Base-by-base conservation (phyloP, 2,329 filamentous ascomycete genomes). In the Arthroderma sp. region DNA sequence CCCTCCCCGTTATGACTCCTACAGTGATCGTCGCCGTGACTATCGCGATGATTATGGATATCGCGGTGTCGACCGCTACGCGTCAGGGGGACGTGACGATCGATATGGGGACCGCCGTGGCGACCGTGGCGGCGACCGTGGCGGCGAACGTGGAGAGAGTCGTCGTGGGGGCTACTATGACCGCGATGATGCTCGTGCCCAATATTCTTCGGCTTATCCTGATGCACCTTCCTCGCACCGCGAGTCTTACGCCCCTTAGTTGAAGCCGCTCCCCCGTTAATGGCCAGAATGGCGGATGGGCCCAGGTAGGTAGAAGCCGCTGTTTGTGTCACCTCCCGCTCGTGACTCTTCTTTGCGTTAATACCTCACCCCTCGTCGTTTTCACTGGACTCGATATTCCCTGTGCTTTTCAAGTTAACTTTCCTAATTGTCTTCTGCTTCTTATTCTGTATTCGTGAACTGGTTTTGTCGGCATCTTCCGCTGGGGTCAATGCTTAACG, bases 31-130 rank as follows among this genome's bases (percentile, higher is more conserved):
- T 53, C 48, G 50, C 40, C 54, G 53, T 41, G 51, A 55, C n/a
- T 52, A 49, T 40, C 51, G 53, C 31, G 54, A 55, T 38, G 52
- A 55, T 5, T 48, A 50, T 39, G 50, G 61, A 57, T 50, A 64
- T 43, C 57, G 58, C 31, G 66, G 72, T 42, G 71, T 78, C 48
- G 75, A 78, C 49, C 68, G 71, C 40, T 77, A 78, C 63, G 73
- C 74, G 52, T 29, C 38, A 28, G 45, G 41, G 15, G 57, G 58
- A 42, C 59, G 61, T 47, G 60, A 62, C 46, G 59, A 64, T 47
- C 60, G 70, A 43, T 68, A 69, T 45, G 59, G 60, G 38, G 58
- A 62, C 45, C 63, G 67, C 55, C 61, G 68, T 47, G 67, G 70
- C 47, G 71, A 73, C 50, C 48, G 66, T 62, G 67, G 69, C 46